Conservation (phyloP, 2,329 filamentous ascomycete species). For the Talaromyces verruculosus region DNA sequence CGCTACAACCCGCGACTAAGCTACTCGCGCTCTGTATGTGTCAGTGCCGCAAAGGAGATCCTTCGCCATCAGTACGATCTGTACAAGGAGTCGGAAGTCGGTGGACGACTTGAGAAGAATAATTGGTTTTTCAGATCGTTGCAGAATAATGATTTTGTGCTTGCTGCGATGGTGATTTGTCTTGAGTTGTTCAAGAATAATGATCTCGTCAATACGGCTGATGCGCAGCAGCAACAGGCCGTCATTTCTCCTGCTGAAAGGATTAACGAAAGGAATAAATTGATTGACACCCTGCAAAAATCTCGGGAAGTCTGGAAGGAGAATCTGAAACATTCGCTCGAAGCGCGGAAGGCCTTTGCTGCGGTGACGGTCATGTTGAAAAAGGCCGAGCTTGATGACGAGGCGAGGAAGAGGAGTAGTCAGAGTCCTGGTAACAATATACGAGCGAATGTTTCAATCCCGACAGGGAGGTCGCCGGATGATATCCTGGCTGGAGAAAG, state of each 20-base stretch:
- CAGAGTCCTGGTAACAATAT: background rate
- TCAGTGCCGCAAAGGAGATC: constrained; percentile 48
- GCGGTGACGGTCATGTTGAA: constrained; percentile 23
- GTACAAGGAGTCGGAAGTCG: constrained; percentile 51
- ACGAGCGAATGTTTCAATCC: background rate
- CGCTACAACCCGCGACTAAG: constrained; percentile 35
- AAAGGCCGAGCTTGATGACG: constrained; percentile 20
- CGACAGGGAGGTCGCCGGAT: background rate
- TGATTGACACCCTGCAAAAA: constrained; percentile 18
- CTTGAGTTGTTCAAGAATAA: constrained; percentile 34
- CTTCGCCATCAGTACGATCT: constrained; percentile 51
- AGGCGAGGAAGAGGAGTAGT: constrained; percentile 4
- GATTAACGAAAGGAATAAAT: background rate
- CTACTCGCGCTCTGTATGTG: constrained; percentile 47
- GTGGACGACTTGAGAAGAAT: constrained; percentile 52
- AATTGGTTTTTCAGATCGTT: constrained; percentile 60
- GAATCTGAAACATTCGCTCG: constrained; percentile 16
- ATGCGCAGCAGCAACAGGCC: constrained; percentile 5
- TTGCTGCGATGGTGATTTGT: constrained; percentile 60
- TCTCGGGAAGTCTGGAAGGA: constrained; percentile 20
- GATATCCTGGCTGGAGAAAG: constrained; percentile 19
- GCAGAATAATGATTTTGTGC: constrained; percentile 59
- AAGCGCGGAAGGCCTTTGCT: constrained; percentile 22
- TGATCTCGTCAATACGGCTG: background rate
- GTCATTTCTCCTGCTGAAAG: background rate